phyloP scores from a whole-genome alignment of 805 yeast species.

The Yamadazyma ubonensis region DNA sequence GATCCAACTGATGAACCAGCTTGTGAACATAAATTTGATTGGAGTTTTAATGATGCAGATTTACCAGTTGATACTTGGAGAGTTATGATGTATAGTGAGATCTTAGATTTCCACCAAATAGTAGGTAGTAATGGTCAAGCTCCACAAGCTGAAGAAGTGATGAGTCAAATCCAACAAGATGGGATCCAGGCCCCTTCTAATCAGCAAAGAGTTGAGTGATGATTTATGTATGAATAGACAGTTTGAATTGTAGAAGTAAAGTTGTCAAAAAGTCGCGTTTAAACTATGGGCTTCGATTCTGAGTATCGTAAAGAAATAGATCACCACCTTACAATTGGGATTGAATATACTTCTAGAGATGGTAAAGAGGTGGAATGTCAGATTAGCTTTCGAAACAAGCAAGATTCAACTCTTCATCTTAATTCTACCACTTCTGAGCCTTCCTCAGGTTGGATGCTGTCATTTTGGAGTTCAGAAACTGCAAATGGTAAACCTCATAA shows the following conservation, averaged over 20 bases:
- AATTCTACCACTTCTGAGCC: slow-evolving; percentile 10
- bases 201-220: slow-evolving; percentile 14
- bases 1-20: slow-evolving; percentile 97
- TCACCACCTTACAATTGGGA: slow-evolving; percentile 20
- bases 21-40: slow-evolving; percentile 89
- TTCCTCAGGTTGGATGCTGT: slow-evolving; percentile 35
- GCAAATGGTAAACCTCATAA: background rate
- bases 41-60: slow-evolving; percentile 98
- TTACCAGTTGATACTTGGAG: slow-evolving; percentile 98
- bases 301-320: slow-evolving; percentile 21
- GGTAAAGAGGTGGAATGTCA: slow-evolving; percentile 20
- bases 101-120: slow-evolving; percentile 91
- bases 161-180: slow-evolving; percentile 25
- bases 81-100: slow-evolving; percentile 98
- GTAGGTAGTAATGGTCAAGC: slow-evolving; percentile 44
- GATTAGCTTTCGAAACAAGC: slow-evolving; percentile 23
- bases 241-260: background rate
- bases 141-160: slow-evolving; percentile 10
- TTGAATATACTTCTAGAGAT: slow-evolving; percentile 15
- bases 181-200: slow-evolving; percentile 27
- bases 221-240: slow-evolving; percentile 6
- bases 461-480: slow-evolving; percentile 22
- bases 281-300: background rate
- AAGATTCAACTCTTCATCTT: slow-evolving; percentile 12
- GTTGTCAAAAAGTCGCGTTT: background rate